Evolutionary conservation across 208 protist species (phyloP).

Genomic region (Naegleria gruberi): DNA sequence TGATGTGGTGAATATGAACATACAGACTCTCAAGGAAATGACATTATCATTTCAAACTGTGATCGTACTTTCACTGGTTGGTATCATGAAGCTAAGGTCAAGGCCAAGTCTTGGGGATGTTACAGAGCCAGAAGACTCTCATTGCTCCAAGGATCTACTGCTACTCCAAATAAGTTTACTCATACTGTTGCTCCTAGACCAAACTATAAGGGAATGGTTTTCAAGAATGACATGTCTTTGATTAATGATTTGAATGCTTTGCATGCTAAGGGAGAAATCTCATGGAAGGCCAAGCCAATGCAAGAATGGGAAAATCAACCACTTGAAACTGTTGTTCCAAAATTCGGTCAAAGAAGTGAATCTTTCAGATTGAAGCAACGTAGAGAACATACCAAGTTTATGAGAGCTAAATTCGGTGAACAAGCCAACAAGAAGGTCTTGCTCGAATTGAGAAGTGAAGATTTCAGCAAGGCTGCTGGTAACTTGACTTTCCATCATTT

Average conservation of each 20-base stretch:
- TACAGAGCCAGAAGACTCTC: not conserved
- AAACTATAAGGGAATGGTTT: no score
- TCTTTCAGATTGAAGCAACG: not conserved
- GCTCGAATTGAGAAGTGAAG: not conserved
- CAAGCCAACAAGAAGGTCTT: not conserved
- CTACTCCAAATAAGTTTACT: not conserved
- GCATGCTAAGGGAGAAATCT: not conserved
- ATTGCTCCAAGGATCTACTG: not conserved
- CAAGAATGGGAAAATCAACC: not conserved
- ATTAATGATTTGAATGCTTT: not conserved
- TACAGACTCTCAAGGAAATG: not conserved
- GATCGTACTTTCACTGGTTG: not conserved
- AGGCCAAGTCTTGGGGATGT: not conserved
- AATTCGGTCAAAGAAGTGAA: not conserved
- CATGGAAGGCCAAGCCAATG: not conserved
- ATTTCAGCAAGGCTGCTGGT: not conserved
- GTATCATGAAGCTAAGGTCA: not conserved
- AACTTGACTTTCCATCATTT: not conserved
- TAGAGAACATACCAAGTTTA: not conserved
- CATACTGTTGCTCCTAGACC: no score
- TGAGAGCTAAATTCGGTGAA: not conserved
- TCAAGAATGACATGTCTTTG: not conserved
- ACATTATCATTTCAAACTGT: not conserved
- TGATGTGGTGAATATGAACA: no score
- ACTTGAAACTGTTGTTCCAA: not conserved